Percentiles rank a stretch among this genome's conserved stretches.
Evolutionary conservation across 176 grass and related monocot genomes (phyloP).

Genomic region (Pontederia paniculata): DNA sequence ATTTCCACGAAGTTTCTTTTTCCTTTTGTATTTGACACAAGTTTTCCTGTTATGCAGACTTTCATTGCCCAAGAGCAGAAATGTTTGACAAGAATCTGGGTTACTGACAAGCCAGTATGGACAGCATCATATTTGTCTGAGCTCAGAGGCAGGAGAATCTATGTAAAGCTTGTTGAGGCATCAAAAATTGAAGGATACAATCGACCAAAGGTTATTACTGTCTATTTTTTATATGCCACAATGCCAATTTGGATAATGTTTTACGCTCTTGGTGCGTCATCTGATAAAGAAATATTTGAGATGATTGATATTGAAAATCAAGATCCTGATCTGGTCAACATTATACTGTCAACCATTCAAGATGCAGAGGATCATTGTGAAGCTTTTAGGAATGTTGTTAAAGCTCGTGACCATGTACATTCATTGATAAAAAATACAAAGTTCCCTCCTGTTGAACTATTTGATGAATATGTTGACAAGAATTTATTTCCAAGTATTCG

Average conservation of each 20-base stretch:
- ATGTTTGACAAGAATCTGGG: conserved; percentile 69
- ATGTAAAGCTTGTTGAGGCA: conserved; percentile 59
- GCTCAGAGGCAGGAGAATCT: conserved; percentile 49
- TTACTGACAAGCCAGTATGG: conserved; percentile 51
- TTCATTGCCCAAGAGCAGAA: conserved; percentile 92
- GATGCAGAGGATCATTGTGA: conserved; percentile 55
- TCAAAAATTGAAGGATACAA: conserved; percentile 57
- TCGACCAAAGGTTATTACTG: conserved; percentile 44
- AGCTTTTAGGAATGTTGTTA: conserved; percentile 49
- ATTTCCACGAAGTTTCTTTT: too few species aligned
- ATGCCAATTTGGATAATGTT: conserved; percentile 91
- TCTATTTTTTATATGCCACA: conserved; percentile 62
- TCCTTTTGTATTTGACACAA: conserved; percentile 23
- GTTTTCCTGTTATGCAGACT: conserved; percentile 43
- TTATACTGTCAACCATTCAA: conserved; percentile 64
- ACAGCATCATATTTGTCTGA: conserved; percentile 48
- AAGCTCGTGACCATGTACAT: conserved; percentile 57
- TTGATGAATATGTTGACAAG: conserved; percentile 73
- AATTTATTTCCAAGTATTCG: conserved; percentile 63
- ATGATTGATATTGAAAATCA: conserved; percentile 70
- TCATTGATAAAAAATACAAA: conserved; percentile 45
- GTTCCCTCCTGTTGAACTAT: conserved; percentile 68
- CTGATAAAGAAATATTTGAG: conserved; percentile 76
- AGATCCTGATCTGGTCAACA: conserved; percentile 53
- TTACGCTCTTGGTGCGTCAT: conserved; percentile 71